Percentiles rank a stretch among this genome's conserved stretches.
These are phyloP conservation scores for Colletotrichum chrysophilum DNA, from an alignment of 2,329 filamentous ascomycete genomes.

Conservation along the genomic window DNA sequence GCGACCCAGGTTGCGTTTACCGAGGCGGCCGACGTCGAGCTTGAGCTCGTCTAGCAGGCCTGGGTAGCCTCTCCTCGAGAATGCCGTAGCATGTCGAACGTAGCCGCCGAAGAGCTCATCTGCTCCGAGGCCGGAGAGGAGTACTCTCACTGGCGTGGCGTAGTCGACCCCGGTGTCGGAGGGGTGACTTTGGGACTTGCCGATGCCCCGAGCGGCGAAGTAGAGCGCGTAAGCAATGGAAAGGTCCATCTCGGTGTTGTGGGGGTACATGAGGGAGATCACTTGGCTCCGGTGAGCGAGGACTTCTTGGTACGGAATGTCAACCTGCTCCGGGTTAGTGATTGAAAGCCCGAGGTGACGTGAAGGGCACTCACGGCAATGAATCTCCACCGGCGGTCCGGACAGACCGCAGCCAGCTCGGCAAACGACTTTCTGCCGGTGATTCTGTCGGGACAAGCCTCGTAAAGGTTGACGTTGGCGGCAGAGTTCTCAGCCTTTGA, in stretches of 20 bases:
- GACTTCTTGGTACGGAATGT: constrained; percentile 82
- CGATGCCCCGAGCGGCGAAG: constrained; percentile 83
- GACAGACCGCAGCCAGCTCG: constrained; percentile 76
- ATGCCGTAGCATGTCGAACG: constrained; percentile 81
- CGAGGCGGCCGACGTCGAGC: constrained; percentile 83
- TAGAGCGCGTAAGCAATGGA: constrained; percentile 95
- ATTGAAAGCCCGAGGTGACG: neutral
- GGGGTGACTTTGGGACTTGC: constrained; percentile 43
- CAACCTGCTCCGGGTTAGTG: constrained; percentile 53
- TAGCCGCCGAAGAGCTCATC: constrained; percentile 98
- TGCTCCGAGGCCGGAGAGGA: constrained; percentile 91
- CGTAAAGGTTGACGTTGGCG: constrained; percentile 60
- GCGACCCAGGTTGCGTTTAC: constrained; percentile 91
- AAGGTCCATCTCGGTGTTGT: constrained; percentile 98
- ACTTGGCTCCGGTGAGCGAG: constrained; percentile 71
- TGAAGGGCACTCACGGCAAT: constrained; percentile 60
- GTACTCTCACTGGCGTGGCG: constrained; percentile 75
- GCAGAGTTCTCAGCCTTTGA: constrained; percentile 42
- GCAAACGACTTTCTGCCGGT: constrained; percentile 81
- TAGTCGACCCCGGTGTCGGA: constrained; percentile 49
- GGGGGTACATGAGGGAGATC: constrained; percentile 82
- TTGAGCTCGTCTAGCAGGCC: constrained; percentile 83
- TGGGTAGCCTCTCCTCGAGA: constrained; percentile 68
- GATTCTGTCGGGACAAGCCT: constrained; percentile 86
- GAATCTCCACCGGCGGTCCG: constrained; percentile 79